Evolutionary conservation across 2,329 filamentous ascomycete genomes (phyloP), one percentile per base, ranked within the genome.

Genomic region (Penicillium expansum): DNA sequence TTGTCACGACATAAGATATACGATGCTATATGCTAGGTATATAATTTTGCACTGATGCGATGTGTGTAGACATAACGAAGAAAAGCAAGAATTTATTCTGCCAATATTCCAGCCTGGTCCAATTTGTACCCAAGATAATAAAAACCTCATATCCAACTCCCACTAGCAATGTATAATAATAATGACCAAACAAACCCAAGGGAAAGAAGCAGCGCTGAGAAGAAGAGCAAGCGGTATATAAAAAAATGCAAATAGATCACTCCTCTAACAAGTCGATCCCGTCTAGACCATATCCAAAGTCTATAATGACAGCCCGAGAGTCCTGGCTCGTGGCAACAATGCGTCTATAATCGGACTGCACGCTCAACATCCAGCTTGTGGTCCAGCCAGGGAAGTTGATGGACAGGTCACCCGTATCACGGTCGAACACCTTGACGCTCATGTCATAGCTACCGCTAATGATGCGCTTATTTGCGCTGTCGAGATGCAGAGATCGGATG

Each of bases 241-340:
- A 33, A 44, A 13, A 52, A 29, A 60, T 54, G 47, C 51, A 55
- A 10, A 22, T 39, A 18, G 32, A 58, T 68, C 63, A 76, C 58
- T 71, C 76, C 59, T 79, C 76, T 56, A 85, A 70, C 58, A 82
- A 66, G 30, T 84, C 80, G 58, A 82, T 77, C 30, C 81, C 82
- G 58, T 80, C 73, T 53, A 85, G 74, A 18, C 79, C 77, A 67
- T 83, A 83, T 16, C 85, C 94, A 77, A 97, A 99, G 77, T 99
- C 94, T 82, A 97, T 88, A 58, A 99, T 89, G 57, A 97, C 78
- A 50, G 95, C 92, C 71, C 95, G 88, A 33, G 92, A 90, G 69
- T 97, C 92, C 75, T 99, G 94, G 48, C 92, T 94, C 0, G 93
- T 96, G 67, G 91, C 94, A 60, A 99, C 90, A 61, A 99, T 94